These are phyloP conservation scores for Peronosclerospora sorghi DNA, from an alignment of 352 stramenopile species.

Conservation along the genomic window DNA sequence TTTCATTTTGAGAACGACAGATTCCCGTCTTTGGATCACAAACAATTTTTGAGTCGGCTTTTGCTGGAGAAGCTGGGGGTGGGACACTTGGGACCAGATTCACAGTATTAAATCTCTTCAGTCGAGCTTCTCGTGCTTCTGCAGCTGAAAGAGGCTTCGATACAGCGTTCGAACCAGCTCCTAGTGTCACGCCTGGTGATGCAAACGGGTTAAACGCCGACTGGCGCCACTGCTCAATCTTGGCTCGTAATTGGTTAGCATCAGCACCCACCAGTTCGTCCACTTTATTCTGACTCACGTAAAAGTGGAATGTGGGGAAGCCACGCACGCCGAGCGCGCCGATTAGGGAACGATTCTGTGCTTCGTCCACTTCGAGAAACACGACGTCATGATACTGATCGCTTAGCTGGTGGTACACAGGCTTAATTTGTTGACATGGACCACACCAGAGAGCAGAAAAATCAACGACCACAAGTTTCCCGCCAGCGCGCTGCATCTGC, in stretches of 20 bases:
- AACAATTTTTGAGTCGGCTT: conserved; percentile 38
- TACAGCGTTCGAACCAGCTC: conserved; percentile 14
- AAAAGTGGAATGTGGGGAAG: conserved; percentile 89
- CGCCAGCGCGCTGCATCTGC: conserved; percentile 56
- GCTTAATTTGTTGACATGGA: conserved; percentile 83
- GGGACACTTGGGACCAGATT: conserved; percentile 34
- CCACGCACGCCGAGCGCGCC: conserved; percentile 57
- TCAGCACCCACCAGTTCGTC: conserved; percentile 83
- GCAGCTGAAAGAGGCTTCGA: conserved; percentile 23
- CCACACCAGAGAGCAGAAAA: conserved; percentile 82
- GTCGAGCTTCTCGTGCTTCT: conserved; percentile 65
- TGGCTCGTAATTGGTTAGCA: conserved; percentile 65
- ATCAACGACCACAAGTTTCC: conserved; percentile 85
- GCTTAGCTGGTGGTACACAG: conserved; percentile 70
- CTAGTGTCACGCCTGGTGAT: conserved; percentile 55
- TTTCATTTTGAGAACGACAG: conserved; percentile 20
- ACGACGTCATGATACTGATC: conserved; percentile 78
- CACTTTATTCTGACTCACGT: conserved; percentile 80
- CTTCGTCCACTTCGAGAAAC: conserved; percentile 82
- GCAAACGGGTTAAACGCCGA: conserved; percentile 82
- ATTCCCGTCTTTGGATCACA: conserved; percentile 55
- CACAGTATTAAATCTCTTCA: conserved; percentile 64
- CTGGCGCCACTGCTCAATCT: conserved; percentile 83
- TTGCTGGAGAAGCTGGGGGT: conserved; percentile 8
- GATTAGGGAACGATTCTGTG: conserved; percentile 78